phyloP scores from a whole-genome alignment of 2,329 filamentous ascomycete species.

The Fusarium phyllophilum region DNA sequence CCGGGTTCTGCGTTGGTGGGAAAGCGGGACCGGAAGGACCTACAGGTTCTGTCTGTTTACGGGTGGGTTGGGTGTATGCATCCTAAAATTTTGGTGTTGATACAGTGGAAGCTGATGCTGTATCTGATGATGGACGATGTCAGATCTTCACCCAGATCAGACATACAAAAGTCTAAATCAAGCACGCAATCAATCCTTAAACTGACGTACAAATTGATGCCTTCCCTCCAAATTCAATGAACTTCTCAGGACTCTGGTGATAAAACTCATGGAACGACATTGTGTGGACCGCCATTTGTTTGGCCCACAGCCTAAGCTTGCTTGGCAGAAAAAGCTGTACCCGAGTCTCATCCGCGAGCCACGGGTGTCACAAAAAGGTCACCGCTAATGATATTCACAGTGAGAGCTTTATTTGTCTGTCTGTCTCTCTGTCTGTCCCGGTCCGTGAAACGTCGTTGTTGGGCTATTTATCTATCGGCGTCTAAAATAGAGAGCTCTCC shows the following conservation, averaged over 20 bases:
- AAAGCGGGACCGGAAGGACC: slow-evolving; percentile 41
- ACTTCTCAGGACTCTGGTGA: neutral
- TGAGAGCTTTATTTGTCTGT: neutral
- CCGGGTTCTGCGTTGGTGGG: slow-evolving; percentile 23
- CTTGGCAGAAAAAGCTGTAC: slow-evolving; percentile 24
- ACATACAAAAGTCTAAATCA: neutral
- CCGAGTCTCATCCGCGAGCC: slow-evolving; percentile 11
- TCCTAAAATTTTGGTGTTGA: slow-evolving; percentile 17
- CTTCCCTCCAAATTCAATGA: rapidly evolving
- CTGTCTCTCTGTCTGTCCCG: neutral
- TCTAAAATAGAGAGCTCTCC: neutral
- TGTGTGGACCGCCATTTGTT: slow-evolving; percentile 31
- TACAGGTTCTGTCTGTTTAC: neutral
- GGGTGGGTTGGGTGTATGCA: slow-evolving; percentile 4
- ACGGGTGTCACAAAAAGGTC: slow-evolving; percentile 2
- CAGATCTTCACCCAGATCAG: neutral
- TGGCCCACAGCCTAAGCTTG: slow-evolving; percentile 12
- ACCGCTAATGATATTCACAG: slow-evolving; percentile 9
- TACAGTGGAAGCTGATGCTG: slow-evolving; percentile 1
- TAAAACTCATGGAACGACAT: slow-evolving; percentile 30
- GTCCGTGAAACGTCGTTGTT: neutral
- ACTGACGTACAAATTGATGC: neutral
- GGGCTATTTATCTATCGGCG: slow-evolving; percentile 3
- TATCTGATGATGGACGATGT: neutral
- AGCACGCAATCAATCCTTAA: neutral